A percentile compares a stretch with the other conserved stretches of the same genome.
Evolutionary conservation across 2,329 filamentous ascomycete species (phyloP).

Genomic region (Colletotrichum echinochloae): DNA sequence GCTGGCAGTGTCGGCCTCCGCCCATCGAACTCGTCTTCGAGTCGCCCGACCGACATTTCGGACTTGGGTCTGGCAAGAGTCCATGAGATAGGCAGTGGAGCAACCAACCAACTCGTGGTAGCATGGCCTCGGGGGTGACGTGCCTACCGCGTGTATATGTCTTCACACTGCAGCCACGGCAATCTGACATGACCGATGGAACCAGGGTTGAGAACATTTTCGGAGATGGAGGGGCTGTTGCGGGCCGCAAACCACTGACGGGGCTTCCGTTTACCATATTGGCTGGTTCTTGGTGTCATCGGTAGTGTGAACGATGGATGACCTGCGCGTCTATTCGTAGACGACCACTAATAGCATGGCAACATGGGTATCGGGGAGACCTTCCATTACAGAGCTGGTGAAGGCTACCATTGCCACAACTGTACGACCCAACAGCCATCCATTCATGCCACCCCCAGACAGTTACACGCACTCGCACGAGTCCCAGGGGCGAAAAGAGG

Average conservation of each 20-base stretch:
- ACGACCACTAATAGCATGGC: background rate
- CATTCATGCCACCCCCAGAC: background rate
- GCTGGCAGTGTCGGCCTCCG: background rate
- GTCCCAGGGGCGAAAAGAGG: background rate
- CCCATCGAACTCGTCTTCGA: background rate
- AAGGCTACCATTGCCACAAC: slow-evolving; percentile 24
- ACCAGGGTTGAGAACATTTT: background rate
- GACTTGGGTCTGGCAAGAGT: background rate
- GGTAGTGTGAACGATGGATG: slow-evolving; percentile 21
- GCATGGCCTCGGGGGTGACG: background rate
- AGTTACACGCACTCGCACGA: background rate
- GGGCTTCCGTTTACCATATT: background rate
- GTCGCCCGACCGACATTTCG: background rate
- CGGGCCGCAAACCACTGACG: background rate
- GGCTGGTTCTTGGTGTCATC: background rate
- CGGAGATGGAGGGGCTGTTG: slow-evolving; percentile 4
- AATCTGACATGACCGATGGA: background rate
- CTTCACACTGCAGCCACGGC: background rate
- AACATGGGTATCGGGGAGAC: background rate
- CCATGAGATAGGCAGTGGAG: background rate
- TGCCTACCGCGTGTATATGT: background rate
- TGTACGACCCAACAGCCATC: slow-evolving; percentile 8
- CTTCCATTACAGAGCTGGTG: background rate
- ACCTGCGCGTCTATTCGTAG: background rate
- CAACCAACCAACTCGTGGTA: background rate